A percentile compares a stretch with the other conserved stretches of the same genome.
phyloP scores from a whole-genome alignment of 192 early-diverging fungal species.

The Gamsiella multidivaricata region DNA sequence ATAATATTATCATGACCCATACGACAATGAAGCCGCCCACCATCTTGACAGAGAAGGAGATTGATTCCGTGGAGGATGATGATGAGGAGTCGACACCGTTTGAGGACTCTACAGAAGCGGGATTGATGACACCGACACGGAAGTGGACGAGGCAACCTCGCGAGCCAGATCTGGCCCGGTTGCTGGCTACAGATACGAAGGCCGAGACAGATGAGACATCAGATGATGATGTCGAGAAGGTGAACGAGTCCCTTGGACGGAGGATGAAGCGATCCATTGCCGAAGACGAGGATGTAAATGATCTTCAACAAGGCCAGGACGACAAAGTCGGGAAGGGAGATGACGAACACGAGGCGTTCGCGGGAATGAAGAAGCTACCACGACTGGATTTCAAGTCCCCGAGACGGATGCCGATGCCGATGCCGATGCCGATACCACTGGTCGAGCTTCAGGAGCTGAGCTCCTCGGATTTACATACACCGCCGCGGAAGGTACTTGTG shows the following conservation, averaged over 20 bases:
- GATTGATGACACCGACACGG: not conserved
- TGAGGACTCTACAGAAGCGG: not conserved
- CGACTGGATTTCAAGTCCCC: not conserved
- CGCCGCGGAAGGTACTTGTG: slow-evolving; percentile 6
- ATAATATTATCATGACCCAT: slow-evolving; percentile 21
- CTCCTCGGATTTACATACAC: slow-evolving; percentile 2
- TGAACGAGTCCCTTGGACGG: too few relatives aligned
- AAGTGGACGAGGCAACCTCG: too few relatives aligned
- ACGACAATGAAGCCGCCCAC: slow-evolving; percentile 21
- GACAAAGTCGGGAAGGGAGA: not conserved
- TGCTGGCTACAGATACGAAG: not conserved
- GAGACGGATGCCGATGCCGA: not conserved
- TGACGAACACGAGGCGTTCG: not conserved
- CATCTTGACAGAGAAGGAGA: not conserved
- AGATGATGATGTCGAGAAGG: too few relatives aligned
- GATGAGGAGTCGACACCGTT: not conserved
- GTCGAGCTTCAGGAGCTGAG: not conserved
- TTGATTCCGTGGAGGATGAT: not conserved
- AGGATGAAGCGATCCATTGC: too few relatives aligned
- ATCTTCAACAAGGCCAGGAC: too few relatives aligned
- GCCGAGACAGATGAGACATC: not conserved
- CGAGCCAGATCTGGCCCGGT: not conserved
- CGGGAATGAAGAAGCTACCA: not conserved
- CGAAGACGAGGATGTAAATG: not conserved
- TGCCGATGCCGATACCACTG: too few relatives aligned